These are phyloP conservation scores for Cynara cardunculus DNA, from an alignment of 129 eudicot genomes.

Conservation along the genomic window DNA sequence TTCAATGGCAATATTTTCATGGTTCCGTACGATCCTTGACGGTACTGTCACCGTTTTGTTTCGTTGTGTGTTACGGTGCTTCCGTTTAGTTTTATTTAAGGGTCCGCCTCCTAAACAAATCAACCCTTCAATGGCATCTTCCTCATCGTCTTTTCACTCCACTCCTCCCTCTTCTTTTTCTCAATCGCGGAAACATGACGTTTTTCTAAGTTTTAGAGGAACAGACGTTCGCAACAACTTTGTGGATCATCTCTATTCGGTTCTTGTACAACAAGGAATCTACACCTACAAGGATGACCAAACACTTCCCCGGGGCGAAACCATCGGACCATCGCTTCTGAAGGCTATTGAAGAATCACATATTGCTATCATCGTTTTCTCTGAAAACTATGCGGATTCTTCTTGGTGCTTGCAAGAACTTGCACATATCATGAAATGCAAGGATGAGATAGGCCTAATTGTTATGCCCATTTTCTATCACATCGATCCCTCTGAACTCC, in stretches of 20 bases:
- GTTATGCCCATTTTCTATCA: not conserved
- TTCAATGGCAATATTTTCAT: no score
- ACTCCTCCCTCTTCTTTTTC: no score
- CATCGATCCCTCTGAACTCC: not conserved
- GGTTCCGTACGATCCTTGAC: no score
- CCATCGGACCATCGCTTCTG: not conserved
- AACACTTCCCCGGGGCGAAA: not conserved
- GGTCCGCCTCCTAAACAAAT: no score
- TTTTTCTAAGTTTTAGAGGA: not conserved
- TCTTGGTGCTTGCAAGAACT: not conserved
- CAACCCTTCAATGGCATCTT: not conserved
- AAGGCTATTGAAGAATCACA: not conserved
- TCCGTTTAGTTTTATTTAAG: no score
- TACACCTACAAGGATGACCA: not conserved
- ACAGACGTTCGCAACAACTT: not conserved
- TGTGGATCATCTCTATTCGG: not conserved
- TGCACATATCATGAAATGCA: not conserved
- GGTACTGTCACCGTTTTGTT: no score
- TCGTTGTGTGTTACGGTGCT: no score
- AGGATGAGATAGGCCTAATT: not conserved
- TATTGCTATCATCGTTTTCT: not conserved
- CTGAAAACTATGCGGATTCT: not conserved
- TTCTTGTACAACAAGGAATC: not conserved
- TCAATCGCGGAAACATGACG: not conserved
- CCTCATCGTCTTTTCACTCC: not conserved